Base-by-base conservation (phyloP, 2,329 filamentous ascomycete species). In the Microdochium trichocladiopsis region DNA sequence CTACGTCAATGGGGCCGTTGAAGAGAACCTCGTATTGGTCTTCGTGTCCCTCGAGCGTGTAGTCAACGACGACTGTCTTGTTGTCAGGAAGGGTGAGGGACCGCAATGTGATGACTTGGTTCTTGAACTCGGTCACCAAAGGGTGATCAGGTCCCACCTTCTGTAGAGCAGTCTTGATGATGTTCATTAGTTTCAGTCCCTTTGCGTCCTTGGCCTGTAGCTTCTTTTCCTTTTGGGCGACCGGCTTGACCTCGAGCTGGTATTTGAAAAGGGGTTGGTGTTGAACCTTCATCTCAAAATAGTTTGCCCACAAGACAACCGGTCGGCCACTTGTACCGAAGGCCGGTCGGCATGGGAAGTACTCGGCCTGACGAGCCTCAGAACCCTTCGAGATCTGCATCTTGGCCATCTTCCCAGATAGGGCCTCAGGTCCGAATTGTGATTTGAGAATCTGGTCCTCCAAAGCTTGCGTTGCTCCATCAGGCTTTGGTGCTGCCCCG, bases 221-320 rank as follows among this genome's bases (percentile, higher is more conserved):
- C 47, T 48, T 48, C 47, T 52, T 57, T 12, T 23, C 25, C 16
- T 55, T 53, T 24, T 28, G 31, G 45, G 49, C 10, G 51, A 57
- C 47, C 18, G 49, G 51, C 45, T 54, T 58, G 11, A 73, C 69
- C 1, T 69, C 63, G 10, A 82, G 54, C 2, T 66, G 68, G 14
- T 31, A 31, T 14, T 31, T 31, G 28, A 31, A 31, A 8, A 31
- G 28, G 8, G 28, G 28, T 14, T 66, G 59, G 0, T 65, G 59
- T 41, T 69, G 68, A 8, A 76, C 56, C 6, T 67, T 59, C 48
- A 83, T 53, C 1, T 65, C 65, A 57, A 79, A 82, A 57, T 78
- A 82, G 61, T 83, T 83, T 4, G 78, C 68, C 76, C 77, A 82
- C 0, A 83, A 65, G 2, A 66, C 58, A 2, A 79, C 71, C 0